phyloP scores from a whole-genome alignment of 2,329 filamentous ascomycete species.

The Talaromyces sp. region DNA sequence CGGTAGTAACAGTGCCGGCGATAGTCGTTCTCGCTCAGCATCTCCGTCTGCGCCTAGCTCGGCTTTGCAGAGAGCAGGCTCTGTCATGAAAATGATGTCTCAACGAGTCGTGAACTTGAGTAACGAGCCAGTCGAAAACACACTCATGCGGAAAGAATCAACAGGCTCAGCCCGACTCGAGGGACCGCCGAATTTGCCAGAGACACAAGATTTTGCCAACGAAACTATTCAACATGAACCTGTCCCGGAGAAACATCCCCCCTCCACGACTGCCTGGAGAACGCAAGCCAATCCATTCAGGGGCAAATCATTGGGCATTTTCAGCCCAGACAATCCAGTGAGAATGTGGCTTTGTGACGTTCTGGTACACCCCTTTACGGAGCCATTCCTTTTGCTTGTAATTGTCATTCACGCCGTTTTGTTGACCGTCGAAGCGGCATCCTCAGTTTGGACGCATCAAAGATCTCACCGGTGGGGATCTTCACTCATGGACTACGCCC shows the following conservation, averaged over 20 bases:
- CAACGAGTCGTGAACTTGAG: constrained; percentile 97
- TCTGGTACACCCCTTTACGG: constrained; percentile 78
- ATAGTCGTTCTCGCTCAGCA: constrained; percentile 49
- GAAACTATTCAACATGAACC: constrained; percentile 35
- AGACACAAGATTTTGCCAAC: constrained; percentile 42
- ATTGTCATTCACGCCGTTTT: constrained; percentile 86
- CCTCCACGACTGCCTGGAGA: constrained; percentile 41
- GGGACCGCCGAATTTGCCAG: constrained; percentile 48
- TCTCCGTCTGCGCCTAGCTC: constrained; percentile 58
- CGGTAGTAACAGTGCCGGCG: constrained; percentile 36
- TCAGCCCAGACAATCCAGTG: constrained; percentile 71
- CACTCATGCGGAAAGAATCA: constrained; percentile 53
- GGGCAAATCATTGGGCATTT: constrained; percentile 80
- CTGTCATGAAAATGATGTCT: constrained; percentile 81
- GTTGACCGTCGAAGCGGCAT: constrained; percentile 76
- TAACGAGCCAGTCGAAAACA: constrained; percentile 80
- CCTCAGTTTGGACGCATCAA: constrained; percentile 61
- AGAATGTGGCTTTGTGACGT: constrained; percentile 74
- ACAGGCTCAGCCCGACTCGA: constrained; percentile 52
- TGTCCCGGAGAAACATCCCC: constrained; percentile 26
- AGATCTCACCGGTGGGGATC: constrained; percentile 63
- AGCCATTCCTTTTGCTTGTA: constrained; percentile 78
- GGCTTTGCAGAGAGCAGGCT: constrained; percentile 65
- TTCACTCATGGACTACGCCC: constrained; percentile 66
- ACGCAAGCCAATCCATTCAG: constrained; percentile 67